These are phyloP conservation scores for Tubosaeta sp. DNA, from an alignment of 768 basidiomycete genomes.

Conservation along the genomic window DNA sequence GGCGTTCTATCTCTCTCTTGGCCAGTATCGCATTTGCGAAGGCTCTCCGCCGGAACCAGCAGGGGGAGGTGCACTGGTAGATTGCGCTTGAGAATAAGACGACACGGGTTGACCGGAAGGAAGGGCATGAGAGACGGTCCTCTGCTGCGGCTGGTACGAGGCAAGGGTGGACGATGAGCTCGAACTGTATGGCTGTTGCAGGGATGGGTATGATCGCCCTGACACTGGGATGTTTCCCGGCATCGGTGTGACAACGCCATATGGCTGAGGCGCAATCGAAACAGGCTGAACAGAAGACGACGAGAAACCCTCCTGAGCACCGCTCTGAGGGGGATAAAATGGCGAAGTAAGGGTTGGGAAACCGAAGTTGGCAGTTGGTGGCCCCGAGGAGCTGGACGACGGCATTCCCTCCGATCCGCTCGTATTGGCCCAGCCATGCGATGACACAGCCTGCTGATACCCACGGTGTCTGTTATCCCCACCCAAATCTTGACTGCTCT, in stretches of 20 bases:
- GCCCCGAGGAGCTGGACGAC: conserved; percentile 19
- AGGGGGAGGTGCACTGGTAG: conserved; percentile 23
- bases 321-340: conserved; percentile 45
- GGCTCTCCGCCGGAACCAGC: conserved; percentile 23
- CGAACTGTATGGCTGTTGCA: conserved; percentile 25
- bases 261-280: conserved; percentile 28
- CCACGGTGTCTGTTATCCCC: conserved; percentile 28
- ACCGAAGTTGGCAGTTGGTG: conserved; percentile 23
- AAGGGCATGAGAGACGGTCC: conserved; percentile 11
- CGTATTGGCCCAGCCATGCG: conserved; percentile 24
- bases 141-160: conserved; percentile 26
- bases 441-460: conserved; percentile 22
- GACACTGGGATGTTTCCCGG: conserved; percentile 18
- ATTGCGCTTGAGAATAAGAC: conserved; percentile 23
- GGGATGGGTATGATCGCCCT: conserved; percentile 25
- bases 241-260: conserved; percentile 18
- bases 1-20: conserved; percentile 16
- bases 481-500: conserved; percentile 19
- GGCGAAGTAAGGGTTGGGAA: conserved; percentile 57
- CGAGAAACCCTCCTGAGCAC: conserved; percentile 31
- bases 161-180: conserved; percentile 11
- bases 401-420: conserved; percentile 21
- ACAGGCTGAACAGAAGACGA: conserved; percentile 31
- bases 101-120: conserved; percentile 23
- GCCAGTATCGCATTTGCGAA: conserved; percentile 28